phyloP scores from a whole-genome alignment of 164 flowering plant species.

The Platanus orientalis region DNA sequence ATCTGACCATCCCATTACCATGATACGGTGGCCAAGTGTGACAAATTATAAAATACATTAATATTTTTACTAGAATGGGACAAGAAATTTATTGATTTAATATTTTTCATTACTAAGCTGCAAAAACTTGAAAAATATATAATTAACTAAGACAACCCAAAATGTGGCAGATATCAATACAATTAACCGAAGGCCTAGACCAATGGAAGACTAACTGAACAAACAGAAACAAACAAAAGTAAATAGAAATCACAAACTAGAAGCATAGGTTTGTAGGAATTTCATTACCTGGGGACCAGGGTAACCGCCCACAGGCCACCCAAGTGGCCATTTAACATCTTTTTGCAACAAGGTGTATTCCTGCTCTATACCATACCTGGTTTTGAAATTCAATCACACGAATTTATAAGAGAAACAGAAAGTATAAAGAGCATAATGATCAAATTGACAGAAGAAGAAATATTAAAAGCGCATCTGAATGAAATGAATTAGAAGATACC shows the following conservation, averaged over 20 bases:
- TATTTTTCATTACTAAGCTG: no score
- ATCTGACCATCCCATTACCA: no score
- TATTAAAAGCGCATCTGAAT: neutral
- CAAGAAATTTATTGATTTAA: no score
- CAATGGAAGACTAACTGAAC: neutral
- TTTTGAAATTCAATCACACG: neutral
- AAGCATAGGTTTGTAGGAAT: no score
- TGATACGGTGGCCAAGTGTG: no score
- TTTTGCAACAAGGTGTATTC: slow-evolving; percentile 52
- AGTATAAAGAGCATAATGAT: neutral
- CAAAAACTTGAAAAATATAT: no score
- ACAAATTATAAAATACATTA: no score
- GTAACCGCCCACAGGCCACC: slow-evolving; percentile 57
- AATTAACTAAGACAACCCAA: no score
- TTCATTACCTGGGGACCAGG: slow-evolving; percentile 56
- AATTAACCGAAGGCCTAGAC: no score
- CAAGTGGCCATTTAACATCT: slow-evolving; percentile 51
- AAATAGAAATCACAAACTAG: no score
- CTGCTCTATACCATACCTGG: slow-evolving; percentile 53
- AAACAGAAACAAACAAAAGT: neutral
- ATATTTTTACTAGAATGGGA: no score
- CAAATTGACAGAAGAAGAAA: neutral
- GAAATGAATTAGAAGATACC: slow-evolving; percentile 23
- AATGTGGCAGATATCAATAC: no score
- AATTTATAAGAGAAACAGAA: neutral